Percentiles rank a stretch among this genome's conserved stretches.
phyloP scores from a whole-genome alignment of 805 yeast genomes.

The Candida chauliodis region DNA sequence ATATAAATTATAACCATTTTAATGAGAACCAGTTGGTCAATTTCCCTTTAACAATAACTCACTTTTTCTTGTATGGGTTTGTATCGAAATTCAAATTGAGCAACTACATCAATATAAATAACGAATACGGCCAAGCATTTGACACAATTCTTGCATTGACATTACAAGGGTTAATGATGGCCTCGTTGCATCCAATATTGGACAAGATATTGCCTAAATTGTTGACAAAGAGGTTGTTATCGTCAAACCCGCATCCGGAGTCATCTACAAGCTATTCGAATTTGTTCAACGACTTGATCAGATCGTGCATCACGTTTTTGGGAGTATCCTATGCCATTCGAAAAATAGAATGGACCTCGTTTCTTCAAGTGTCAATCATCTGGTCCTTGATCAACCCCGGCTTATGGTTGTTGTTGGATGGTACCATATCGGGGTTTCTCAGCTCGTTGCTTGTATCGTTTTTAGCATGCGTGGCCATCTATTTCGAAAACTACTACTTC shows the following conservation, averaged over 20 bases:
- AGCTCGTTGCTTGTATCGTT: slow-evolving; percentile 32
- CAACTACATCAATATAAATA: slow-evolving; percentile 9
- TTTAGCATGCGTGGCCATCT: slow-evolving; percentile 29
- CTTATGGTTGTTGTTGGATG: slow-evolving; percentile 64
- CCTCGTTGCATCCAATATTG: slow-evolving; percentile 48
- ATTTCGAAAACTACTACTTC: slow-evolving; percentile 23
- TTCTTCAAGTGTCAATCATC: slow-evolving; percentile 59
- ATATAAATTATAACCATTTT: slow-evolving; percentile 49
- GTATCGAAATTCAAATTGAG: slow-evolving; percentile 21
- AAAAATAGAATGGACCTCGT: slow-evolving; percentile 64
- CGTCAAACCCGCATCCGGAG: slow-evolving; percentile 37
- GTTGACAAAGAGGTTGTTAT: slow-evolving; percentile 29
- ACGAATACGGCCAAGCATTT: slow-evolving; percentile 8
- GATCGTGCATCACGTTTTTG: slow-evolving; percentile 55
- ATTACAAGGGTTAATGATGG: slow-evolving; percentile 56
- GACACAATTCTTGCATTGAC: slow-evolving; percentile 27
- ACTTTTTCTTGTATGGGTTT: slow-evolving; percentile 23
- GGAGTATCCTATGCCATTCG: slow-evolving; percentile 72
- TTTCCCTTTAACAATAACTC: slow-evolving; percentile 38
- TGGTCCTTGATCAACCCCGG: slow-evolving; percentile 64
- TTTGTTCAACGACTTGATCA: slow-evolving; percentile 32
- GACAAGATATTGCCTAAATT: slow-evolving; percentile 29
- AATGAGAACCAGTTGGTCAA: slow-evolving; percentile 38
- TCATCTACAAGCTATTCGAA: slow-evolving; percentile 21
- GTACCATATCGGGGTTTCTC: slow-evolving; percentile 50